Conservation (phyloP, 1,284 basidiomycete species). For the Cutaneotrichosporon mucoides region DNA sequence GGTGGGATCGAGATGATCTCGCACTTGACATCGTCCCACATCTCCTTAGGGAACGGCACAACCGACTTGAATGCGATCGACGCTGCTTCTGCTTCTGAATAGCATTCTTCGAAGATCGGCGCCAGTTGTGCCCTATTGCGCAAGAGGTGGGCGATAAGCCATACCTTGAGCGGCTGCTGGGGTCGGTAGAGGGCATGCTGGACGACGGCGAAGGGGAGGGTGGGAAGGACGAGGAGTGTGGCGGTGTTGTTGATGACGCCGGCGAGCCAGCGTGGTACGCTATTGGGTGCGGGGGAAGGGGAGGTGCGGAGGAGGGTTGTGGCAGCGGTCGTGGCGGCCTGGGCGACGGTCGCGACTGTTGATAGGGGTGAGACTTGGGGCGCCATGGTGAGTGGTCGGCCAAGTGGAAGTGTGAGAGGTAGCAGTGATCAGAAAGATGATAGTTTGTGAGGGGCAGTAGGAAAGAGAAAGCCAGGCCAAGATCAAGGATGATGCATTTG, state of each 20-base stretch:
- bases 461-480: too few relatives aligned
- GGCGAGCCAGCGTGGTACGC: neutral
- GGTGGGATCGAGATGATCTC: neutral
- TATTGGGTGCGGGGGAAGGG: neutral
- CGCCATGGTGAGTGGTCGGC: neutral
- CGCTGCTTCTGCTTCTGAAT: neutral
- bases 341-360: neutral
- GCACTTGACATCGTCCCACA: neutral
- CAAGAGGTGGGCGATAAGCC: constrained; percentile 1
- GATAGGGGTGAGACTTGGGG: neutral
- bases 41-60: neutral
- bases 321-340: neutral
- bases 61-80: neutral
- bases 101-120: neutral
- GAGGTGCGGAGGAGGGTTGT: neutral
- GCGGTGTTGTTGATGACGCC: neutral
- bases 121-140: neutral
- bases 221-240: neutral
- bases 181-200: neutral
- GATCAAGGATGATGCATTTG: too few relatives aligned
- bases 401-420: too few relatives aligned
- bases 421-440: neutral
- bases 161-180: neutral
- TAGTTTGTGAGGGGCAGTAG: neutral
- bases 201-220: neutral